A percentile compares a stretch with the other conserved stretches of the same genome.
Conservation (phyloP, 805 yeast genomes). For the Zygosaccharomyces bailii region DNA sequence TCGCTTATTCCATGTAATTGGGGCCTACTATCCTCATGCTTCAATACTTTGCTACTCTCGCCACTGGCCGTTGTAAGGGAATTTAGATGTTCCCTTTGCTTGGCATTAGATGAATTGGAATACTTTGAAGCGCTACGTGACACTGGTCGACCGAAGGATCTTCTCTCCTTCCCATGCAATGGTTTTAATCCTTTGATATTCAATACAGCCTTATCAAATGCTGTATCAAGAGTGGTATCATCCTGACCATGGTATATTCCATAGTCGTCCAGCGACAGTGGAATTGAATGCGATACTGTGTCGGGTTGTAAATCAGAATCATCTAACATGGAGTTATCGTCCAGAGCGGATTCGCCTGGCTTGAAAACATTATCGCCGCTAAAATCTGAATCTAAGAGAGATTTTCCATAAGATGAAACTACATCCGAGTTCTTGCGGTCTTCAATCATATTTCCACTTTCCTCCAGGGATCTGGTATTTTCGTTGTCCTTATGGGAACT, state of each 20-base stretch:
- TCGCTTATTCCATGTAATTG: slow-evolving; percentile 5
- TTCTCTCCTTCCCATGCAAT: slow-evolving; percentile 15
- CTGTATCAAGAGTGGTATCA: slow-evolving; percentile 26
- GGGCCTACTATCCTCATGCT: slow-evolving; percentile 6
- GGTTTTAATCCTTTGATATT: slow-evolving; percentile 18
- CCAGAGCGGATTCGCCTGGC: slow-evolving; percentile 12
- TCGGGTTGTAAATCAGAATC: slow-evolving; percentile 23
- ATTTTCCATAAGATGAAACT: slow-evolving; percentile 36
- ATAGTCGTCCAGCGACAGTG: slow-evolving; percentile 23
- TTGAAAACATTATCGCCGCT: slow-evolving; percentile 23
- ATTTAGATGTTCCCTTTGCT: slow-evolving; percentile 11
- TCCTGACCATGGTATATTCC: slow-evolving; percentile 28
- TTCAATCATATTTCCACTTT: neutral
- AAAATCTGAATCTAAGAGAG: slow-evolving; percentile 35
- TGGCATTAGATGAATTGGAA: slow-evolving; percentile 14
- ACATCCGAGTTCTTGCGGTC: slow-evolving; percentile 10
- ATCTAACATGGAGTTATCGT: slow-evolving; percentile 16
- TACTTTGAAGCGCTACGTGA: slow-evolving; percentile 13
- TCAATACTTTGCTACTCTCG: slow-evolving; percentile 14
- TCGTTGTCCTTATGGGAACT: neutral
- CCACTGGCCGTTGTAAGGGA: slow-evolving; percentile 15
- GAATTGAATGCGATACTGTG: slow-evolving; percentile 28
- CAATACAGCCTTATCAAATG: slow-evolving; percentile 25
- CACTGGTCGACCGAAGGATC: slow-evolving; percentile 17
- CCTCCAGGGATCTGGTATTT: neutral